phyloP scores from a whole-genome alignment of 768 basidiomycete species.

The Naganishia randhawae region DNA sequence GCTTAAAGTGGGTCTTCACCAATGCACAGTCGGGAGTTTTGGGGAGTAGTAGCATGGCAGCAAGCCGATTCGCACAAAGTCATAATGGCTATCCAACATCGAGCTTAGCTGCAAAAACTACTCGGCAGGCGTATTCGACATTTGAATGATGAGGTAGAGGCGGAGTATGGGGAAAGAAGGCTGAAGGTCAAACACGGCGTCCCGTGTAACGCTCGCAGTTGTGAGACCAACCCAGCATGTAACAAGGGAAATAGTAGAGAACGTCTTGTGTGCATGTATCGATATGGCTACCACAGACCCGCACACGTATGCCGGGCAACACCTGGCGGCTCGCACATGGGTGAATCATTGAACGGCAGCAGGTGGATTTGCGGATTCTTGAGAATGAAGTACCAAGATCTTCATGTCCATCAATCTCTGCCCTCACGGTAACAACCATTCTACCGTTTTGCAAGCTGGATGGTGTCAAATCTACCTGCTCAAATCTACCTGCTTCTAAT shows the following conservation, averaged over 20 bases:
- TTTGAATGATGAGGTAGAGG: neutral
- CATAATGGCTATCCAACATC: neutral
- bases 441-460: too few species aligned
- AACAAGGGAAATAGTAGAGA: neutral
- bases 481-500: too few species aligned
- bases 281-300: too few species aligned
- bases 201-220: neutral
- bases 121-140: neutral
- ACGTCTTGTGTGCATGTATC: slow-evolving; percentile 14
- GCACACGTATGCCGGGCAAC: too few species aligned
- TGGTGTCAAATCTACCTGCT: too few species aligned
- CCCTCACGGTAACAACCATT: too few species aligned
- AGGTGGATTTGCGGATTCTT: too few species aligned
- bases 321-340: too few species aligned
- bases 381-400: too few species aligned
- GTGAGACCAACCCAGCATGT: neutral
- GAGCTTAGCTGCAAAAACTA: neutral
- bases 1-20: neutral
- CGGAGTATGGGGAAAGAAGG: neutral
- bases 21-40: neutral
- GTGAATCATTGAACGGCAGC: too few species aligned
- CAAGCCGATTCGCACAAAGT: neutral
- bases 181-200: neutral
- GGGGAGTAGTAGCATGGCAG: neutral
- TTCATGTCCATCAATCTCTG: too few species aligned